phyloP scores from a whole-genome alignment of 169 alveolate genomes.

The Amoebophrya sp. region DNA sequence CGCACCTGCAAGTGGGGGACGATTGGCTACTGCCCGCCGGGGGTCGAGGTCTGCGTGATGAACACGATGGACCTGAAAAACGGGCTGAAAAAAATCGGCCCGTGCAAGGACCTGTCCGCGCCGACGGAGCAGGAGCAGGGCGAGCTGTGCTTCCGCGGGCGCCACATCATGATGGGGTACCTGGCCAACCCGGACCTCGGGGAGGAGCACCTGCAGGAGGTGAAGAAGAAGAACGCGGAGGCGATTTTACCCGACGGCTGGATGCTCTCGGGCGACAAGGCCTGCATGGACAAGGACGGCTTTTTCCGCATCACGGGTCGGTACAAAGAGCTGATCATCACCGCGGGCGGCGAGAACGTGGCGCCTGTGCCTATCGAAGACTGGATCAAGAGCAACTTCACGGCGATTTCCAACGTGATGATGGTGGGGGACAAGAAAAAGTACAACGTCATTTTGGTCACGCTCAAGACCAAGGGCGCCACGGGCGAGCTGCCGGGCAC shows the following conservation, averaged over 20 bases:
- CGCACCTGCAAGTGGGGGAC: neutral
- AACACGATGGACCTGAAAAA: too few species aligned
- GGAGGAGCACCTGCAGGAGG: neutral
- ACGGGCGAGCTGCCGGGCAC: neutral
- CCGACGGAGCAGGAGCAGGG: neutral
- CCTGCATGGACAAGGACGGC: neutral
- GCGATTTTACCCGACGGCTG: constrained; percentile 6
- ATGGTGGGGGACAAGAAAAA: constrained; percentile 33
- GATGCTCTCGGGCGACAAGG: constrained; percentile 17
- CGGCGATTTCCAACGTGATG: constrained; percentile 1
- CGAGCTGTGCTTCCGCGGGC: constrained; percentile 10
- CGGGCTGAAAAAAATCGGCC: too few species aligned
- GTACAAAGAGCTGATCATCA: constrained; percentile 17
- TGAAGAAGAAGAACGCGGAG: neutral
- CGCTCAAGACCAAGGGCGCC: constrained; percentile 9
- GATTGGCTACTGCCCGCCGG: neutral
- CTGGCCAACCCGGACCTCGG: constrained; percentile 15
- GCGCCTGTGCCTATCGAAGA: constrained; percentile 15
- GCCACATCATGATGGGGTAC: constrained; percentile 19
- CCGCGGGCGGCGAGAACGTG: constrained; percentile 7
- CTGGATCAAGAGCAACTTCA: neutral
- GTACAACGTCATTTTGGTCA: constrained; percentile 23
- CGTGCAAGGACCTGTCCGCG: too few species aligned
- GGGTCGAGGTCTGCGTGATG: too few species aligned
- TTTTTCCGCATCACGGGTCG: constrained; percentile 16